These are phyloP conservation scores for Claviceps maximensis DNA, from an alignment of 2,329 filamentous ascomycete species.

Conservation along the genomic window DNA sequence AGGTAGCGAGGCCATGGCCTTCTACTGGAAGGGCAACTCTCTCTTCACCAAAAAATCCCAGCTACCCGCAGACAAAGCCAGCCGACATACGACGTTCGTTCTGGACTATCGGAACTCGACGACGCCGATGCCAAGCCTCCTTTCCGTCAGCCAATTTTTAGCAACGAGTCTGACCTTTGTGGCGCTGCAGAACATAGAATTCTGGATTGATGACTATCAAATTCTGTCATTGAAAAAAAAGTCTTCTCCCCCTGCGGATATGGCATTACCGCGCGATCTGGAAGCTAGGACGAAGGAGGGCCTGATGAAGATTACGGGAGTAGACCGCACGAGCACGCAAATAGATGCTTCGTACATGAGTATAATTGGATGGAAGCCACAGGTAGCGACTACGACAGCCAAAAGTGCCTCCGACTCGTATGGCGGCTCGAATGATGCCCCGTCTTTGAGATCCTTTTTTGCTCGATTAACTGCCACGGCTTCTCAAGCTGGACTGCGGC, in stretches of 20 bases:
- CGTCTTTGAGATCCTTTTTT: conserved; percentile 67
- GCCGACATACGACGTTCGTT: conserved; percentile 74
- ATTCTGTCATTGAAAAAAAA: conserved; percentile 73
- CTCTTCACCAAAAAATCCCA: conserved; percentile 81
- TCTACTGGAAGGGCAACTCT: conserved; percentile 99
- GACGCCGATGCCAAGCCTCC: conserved; percentile 71
- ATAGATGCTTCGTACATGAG: conserved; percentile 87
- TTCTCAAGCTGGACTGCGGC: conserved; percentile 34
- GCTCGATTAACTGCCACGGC: conserved; percentile 53
- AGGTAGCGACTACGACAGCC: conserved; percentile 23
- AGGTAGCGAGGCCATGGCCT: conserved; percentile 86
- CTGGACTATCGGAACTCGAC: conserved; percentile 85
- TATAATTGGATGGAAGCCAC: conserved; percentile 70
- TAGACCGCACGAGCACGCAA: conserved; percentile 77
- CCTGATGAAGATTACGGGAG: conserved; percentile 71
- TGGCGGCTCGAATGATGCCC: conserved; percentile 33
- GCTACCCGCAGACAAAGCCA: conserved; percentile 53
- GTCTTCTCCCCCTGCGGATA: conserved; percentile 59
- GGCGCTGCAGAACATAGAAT: conserved; percentile 71
- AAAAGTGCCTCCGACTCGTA: conserved; percentile 35
- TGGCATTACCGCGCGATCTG: conserved; percentile 65
- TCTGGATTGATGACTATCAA: conserved; percentile 81
- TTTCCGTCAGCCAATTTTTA: conserved; percentile 82
- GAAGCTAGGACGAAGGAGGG: conserved; percentile 75
- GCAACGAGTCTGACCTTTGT: conserved; percentile 95